A percentile compares a stretch with the other conserved stretches of the same genome.
These are phyloP conservation scores for Huiozyma sinensis DNA, from an alignment of 805 yeast genomes.

Conservation along the genomic window DNA sequence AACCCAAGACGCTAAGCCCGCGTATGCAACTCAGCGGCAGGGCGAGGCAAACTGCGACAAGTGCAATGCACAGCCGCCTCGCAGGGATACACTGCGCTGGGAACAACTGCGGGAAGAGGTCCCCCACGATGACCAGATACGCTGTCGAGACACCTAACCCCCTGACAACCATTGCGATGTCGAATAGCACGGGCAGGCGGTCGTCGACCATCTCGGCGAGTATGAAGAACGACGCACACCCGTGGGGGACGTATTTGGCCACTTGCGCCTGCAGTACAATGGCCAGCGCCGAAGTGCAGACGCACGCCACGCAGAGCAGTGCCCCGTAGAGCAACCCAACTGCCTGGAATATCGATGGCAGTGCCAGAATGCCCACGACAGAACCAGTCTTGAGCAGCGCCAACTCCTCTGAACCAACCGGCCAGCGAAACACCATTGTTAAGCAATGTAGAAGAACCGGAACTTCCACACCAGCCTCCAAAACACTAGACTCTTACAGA, in stretches of 20 bases:
- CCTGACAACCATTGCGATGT: conserved; percentile 56
- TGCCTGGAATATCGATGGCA: background rate
- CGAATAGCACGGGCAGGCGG: conserved; percentile 48
- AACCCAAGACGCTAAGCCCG: background rate
- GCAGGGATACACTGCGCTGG: background rate
- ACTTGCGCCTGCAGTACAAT: conserved; percentile 51
- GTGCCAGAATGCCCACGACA: background rate
- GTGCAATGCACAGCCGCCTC: background rate
- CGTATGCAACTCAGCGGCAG: background rate
- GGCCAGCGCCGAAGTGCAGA: conserved; percentile 30
- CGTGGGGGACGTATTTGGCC: conserved; percentile 39
- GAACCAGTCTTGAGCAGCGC: background rate
- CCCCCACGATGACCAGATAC: conserved; percentile 59
- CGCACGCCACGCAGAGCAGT: background rate
- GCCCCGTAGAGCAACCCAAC: background rate
- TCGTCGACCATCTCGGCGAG: conserved; percentile 53
- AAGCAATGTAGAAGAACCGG: too few species aligned
- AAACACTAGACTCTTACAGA: too few species aligned
- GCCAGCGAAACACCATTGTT: too few species aligned
- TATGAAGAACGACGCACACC: conserved; percentile 55
- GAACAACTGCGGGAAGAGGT: conserved; percentile 44
- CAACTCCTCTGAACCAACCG: too few species aligned
- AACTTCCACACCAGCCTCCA: too few species aligned
- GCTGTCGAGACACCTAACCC: conserved; percentile 63
- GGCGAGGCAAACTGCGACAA: background rate